Evolutionary conservation across 2,329 filamentous ascomycete species (phyloP).

Genomic region (Dothideomycetes sp.): DNA sequence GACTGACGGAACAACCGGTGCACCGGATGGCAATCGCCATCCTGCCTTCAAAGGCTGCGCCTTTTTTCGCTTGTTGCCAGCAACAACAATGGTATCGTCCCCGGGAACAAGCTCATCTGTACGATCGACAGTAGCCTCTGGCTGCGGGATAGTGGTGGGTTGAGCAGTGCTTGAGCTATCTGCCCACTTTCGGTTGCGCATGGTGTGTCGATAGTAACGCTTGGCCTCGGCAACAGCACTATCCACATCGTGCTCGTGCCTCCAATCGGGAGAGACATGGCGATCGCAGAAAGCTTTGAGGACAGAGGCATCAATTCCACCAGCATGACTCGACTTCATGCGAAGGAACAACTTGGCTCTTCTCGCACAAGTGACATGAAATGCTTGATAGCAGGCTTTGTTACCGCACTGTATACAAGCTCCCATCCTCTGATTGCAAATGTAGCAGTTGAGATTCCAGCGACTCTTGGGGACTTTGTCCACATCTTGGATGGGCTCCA

Average conservation of each 20-base stretch:
- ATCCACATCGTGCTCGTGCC: conserved; percentile 74
- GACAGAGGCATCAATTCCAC: conserved; percentile 68
- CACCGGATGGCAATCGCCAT: conserved; percentile 91
- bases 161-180: conserved; percentile 79
- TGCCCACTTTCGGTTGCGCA: conserved; percentile 85
- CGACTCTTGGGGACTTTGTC: conserved; percentile 92
- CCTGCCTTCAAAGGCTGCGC: conserved; percentile 51
- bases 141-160: conserved; percentile 43
- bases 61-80: conserved; percentile 52
- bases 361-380: conserved; percentile 92
- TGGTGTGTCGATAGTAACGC: conserved; percentile 79
- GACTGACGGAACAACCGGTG: conserved; percentile 83
- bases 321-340: conserved; percentile 88
- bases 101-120: conserved; percentile 32
- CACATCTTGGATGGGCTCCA: conserved; percentile 96
- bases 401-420: conserved; percentile 98
- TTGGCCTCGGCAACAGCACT: conserved; percentile 73
- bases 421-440: conserved; percentile 95
- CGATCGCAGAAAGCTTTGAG: conserved; percentile 94
- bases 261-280: conserved; percentile 84
- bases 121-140: conserved; percentile 40
- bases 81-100: conserved; percentile 43
- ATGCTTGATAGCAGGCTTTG: conserved; percentile 93
- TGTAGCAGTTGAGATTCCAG: conserved; percentile 92
- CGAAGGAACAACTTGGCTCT: conserved; percentile 80